A percentile compares a stretch with the other conserved stretches of the same genome.
Evolutionary conservation across 2,329 filamentous ascomycete species (phyloP).

Genomic region (Fusarium poae): DNA sequence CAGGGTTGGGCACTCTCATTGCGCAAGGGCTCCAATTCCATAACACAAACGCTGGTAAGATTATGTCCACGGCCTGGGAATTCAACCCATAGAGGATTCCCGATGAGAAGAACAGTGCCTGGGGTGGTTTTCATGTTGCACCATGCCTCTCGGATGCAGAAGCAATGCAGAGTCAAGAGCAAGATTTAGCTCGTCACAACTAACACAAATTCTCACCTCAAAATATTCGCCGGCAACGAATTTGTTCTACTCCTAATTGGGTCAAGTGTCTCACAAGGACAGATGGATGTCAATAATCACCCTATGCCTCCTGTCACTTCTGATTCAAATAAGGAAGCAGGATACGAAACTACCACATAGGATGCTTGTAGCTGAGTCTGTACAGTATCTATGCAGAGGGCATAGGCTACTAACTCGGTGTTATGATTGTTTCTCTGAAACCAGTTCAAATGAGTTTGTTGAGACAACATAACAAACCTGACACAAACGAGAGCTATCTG

Average conservation of each 20-base stretch:
- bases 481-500: neutral
- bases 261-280: slow-evolving; percentile 2
- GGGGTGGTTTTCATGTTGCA: slow-evolving; percentile 26
- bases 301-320: neutral
- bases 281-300: neutral
- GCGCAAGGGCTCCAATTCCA: neutral
- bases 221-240: slow-evolving; percentile 9
- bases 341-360: neutral
- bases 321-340: neutral
- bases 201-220: slow-evolving; percentile 24
- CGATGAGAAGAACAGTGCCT: slow-evolving; percentile 15
- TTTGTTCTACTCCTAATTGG: slow-evolving; percentile 34
- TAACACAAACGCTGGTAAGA: neutral
- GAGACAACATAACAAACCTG: neutral
- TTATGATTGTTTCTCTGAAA: neutral
- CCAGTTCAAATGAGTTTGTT: neutral
- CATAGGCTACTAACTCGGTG: neutral
- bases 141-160: slow-evolving; percentile 20
- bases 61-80: neutral
- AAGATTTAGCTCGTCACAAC: slow-evolving; percentile 13
- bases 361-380: no score
- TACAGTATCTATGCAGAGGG: neutral
- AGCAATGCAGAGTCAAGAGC: slow-evolving; percentile 20
- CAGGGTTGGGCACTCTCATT: neutral
- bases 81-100: slow-evolving; percentile 1